A percentile compares a stretch with the other conserved stretches of the same genome.
phyloP scores from a whole-genome alignment of 352 stramenopile species.

The Blastocystis sp. region DNA sequence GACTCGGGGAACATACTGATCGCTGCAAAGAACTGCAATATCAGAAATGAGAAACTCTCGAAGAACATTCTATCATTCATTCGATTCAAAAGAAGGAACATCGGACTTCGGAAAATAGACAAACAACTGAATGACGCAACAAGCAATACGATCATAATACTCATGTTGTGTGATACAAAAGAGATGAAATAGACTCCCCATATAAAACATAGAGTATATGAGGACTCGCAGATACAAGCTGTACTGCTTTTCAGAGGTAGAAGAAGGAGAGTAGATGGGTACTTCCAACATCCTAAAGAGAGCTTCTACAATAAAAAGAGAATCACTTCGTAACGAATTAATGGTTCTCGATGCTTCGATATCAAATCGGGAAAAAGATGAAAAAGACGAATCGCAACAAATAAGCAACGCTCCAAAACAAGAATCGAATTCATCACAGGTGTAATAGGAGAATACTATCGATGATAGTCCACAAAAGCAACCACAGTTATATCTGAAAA shows the following conservation, averaged over 20 bases:
- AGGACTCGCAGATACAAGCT: conserved; percentile 1
- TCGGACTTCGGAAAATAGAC: conserved; percentile 1
- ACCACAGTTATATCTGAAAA: background rate
- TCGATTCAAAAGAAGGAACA: background rate
- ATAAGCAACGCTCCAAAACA: background rate
- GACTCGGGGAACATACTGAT: background rate
- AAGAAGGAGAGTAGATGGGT: background rate
- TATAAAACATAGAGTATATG: background rate
- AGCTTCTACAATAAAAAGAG: background rate
- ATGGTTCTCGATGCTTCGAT: background rate
- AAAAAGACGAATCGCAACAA: background rate
- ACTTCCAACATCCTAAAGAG: background rate
- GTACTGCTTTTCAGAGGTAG: background rate
- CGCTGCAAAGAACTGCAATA: background rate
- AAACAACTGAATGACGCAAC: background rate
- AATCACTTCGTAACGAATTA: background rate
- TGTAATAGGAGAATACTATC: background rate
- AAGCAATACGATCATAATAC: background rate
- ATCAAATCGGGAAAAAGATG: background rate
- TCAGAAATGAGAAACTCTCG: background rate
- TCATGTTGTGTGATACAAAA: background rate
- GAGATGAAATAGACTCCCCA: background rate
- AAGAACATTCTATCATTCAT: background rate
- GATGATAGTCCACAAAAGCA: background rate
- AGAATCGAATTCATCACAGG: conserved; percentile 14